Evolutionary conservation across 2,329 filamentous ascomycete genomes (phyloP), one percentile per base, ranked within the genome.

Genomic region (Escovopsis sp.): DNA sequence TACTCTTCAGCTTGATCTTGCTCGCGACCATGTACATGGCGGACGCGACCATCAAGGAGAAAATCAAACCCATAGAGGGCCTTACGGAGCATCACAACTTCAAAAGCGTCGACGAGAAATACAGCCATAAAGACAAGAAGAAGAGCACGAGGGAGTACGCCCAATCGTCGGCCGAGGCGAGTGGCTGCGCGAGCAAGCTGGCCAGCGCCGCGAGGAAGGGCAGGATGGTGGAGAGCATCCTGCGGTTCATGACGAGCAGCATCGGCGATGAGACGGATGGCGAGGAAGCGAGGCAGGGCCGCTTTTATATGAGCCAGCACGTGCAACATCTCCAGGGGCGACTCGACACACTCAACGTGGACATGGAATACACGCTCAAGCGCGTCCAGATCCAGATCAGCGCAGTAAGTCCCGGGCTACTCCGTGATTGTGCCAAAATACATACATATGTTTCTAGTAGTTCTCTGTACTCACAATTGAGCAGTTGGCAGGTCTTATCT

Each of bases 371-470:
- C 34, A 58, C 53, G 1, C 42, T 58, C 42, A 62, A 61, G 45
- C 57, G 63, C 11, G 57, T 62, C 1, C 54, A 64, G 19, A 55
- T 65, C n/a, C 63, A 65, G 35, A 62, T 62, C 33, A 53, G 57
- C 39, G 60, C 56, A n/a, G 60, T 62, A 52, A 45, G 59, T 54
- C 19, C 11, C 15, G 15, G 15, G 15, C 15, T 15, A 15, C 30
- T 28, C 36, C 11, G 33, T 11, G 26, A 7, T 23, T 10, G 11
- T n/a, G 15, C 15, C 15, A 15, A 15, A 15, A 15, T 15, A 15
- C 15, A 15, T 15, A 15, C 15, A 15, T 2, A 15, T 15, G 15
- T 2, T 15, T 15, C 15, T 15, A 15, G 15, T 15, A 15, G 15
- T 15, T 2, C 15, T 15, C 43, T 50, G 34, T 51, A 44, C 42